Conservation (phyloP, 73 alveolate species). For the Symbiodinium natans region DNA sequence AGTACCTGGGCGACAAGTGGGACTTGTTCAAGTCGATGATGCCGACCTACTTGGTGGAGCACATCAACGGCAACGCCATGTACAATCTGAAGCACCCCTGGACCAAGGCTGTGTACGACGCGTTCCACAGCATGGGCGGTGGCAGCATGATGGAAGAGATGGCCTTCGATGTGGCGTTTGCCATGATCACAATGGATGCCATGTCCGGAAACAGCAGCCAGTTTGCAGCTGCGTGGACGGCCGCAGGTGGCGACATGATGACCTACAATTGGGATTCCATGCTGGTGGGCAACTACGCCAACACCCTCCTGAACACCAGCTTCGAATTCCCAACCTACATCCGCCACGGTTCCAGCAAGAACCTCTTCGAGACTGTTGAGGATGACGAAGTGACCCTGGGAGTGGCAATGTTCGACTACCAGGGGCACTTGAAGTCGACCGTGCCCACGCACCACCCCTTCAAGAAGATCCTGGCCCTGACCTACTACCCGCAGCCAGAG, state of each 20-base stretch:
- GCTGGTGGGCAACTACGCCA: neutral
- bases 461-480: neutral
- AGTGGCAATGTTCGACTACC: neutral
- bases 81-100: neutral
- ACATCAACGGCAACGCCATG: neutral
- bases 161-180: neutral
- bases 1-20: neutral
- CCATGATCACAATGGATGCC: neutral
- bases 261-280: neutral
- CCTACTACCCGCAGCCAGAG: neutral
- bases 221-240: neutral
- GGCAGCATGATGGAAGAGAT: neutral
- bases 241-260: neutral
- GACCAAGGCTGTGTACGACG: neutral
- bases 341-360: neutral
- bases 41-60: neutral
- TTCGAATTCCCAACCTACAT: neutral
- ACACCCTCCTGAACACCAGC: neutral
- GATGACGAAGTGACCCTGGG: neutral
- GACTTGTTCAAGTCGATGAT: neutral
- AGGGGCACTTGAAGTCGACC: neutral
- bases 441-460: neutral
- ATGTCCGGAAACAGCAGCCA: neutral
- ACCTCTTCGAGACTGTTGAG: neutral
- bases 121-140: neutral